Evolutionary conservation across 2,329 filamentous ascomycete species (phyloP).

Genomic region (Septoria petroselini): DNA sequence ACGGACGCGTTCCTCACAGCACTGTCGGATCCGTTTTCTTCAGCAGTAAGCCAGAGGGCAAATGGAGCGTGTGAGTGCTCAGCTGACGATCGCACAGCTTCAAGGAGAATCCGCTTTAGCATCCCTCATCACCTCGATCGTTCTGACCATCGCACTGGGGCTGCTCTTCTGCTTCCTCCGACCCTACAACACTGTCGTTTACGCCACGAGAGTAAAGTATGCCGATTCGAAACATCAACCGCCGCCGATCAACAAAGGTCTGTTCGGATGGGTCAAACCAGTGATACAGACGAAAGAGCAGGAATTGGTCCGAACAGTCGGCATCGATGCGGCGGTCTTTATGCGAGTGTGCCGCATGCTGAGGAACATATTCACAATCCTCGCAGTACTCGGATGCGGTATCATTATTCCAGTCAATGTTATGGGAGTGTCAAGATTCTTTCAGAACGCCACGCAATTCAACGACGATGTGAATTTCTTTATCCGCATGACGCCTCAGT

Average conservation of each 20-base stretch:
- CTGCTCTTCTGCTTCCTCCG: constrained; percentile 83
- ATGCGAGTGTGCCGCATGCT: constrained; percentile 87
- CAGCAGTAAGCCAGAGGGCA: constrained; percentile 7
- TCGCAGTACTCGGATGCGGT: constrained; percentile 69
- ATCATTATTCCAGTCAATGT: constrained; percentile 78
- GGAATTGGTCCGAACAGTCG: constrained; percentile 74
- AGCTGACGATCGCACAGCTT: constrained; percentile 44
- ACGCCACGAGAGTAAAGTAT: constrained; percentile 90
- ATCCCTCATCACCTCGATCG: constrained; percentile 76
- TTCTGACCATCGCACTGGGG: constrained; percentile 69
- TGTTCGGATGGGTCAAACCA: constrained; percentile 82
- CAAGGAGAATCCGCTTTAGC: constrained; percentile 66
- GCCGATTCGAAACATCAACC: constrained; percentile 87
- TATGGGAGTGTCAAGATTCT: constrained; percentile 22
- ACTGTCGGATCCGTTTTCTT: constrained; percentile 12
- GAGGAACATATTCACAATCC: constrained; percentile 76
- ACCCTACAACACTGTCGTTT: constrained; percentile 87
- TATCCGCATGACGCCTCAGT: constrained; percentile 57
- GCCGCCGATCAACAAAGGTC: constrained; percentile 78
- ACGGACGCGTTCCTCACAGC: constrained; percentile 11
- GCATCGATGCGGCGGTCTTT: constrained; percentile 88
- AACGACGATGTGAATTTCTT: constrained; percentile 42
- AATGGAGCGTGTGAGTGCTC: background rate
- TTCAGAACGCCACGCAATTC: background rate
- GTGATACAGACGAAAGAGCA: constrained; percentile 74